phyloP scores from a whole-genome alignment of 164 flowering plant species.

The Sextonia rubra region DNA sequence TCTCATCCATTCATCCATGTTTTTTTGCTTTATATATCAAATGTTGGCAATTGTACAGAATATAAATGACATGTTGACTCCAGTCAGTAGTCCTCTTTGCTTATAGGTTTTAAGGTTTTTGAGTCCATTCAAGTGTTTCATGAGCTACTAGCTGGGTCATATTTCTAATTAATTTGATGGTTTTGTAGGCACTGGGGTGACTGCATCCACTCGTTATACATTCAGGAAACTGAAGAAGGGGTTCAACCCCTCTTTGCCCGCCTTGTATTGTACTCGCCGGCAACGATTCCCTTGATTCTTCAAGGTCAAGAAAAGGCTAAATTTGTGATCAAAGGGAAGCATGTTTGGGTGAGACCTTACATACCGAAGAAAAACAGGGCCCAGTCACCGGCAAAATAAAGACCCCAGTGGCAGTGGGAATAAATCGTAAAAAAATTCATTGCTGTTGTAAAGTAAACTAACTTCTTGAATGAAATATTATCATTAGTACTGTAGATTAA shows the following conservation, averaged over 20 bases:
- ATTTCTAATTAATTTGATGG: neutral
- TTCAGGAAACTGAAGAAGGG: neutral
- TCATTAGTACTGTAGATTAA: too few relatives aligned
- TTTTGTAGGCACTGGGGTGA: constrained; percentile 7
- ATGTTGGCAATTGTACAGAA: too few relatives aligned
- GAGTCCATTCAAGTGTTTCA: too few relatives aligned
- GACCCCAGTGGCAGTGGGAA: too few relatives aligned
- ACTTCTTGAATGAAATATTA: too few relatives aligned
- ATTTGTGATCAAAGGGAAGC: constrained; percentile 1
- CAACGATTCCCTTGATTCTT: neutral
- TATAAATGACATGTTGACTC: too few relatives aligned
- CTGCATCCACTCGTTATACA: neutral
- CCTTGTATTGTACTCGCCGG: neutral
- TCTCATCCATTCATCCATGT: neutral
- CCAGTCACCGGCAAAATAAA: neutral
- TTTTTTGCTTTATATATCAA: too few relatives aligned
- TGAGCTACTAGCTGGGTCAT: neutral
- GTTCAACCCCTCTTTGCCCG: constrained; percentile 3
- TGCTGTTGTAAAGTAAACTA: too few relatives aligned
- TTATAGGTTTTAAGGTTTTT: too few relatives aligned
- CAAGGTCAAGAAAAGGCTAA: neutral
- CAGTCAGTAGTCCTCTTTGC: too few relatives aligned
- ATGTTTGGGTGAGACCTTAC: constrained; percentile 4
- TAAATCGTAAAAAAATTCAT: too few relatives aligned
- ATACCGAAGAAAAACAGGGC: neutral